phyloP scores from a whole-genome alignment of 768 basidiomycete species.

The Phanerochaete carnosa region DNA sequence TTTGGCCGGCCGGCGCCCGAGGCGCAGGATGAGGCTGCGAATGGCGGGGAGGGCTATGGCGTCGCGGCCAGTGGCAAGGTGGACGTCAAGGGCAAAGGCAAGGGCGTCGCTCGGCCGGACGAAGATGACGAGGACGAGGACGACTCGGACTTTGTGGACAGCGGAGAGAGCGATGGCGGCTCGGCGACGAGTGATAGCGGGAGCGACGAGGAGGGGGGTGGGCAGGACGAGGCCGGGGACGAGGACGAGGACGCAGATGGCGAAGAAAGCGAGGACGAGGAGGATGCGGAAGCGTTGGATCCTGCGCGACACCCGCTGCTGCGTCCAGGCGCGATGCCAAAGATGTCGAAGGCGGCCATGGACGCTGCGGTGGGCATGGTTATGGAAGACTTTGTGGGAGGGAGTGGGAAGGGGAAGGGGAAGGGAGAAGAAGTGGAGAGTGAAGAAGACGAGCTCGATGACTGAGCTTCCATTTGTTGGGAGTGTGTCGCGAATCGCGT shows the following conservation, averaged over 20 bases:
- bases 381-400: constrained; percentile 45
- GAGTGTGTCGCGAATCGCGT: too few species aligned
- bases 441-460: constrained; percentile 13
- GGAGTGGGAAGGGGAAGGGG: background rate
- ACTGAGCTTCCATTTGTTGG: background rate
- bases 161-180: constrained; percentile 39
- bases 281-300: constrained; percentile 45
- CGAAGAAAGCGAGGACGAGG: constrained; percentile 31
- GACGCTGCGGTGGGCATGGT: constrained; percentile 66
- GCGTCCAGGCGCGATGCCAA: constrained; percentile 62
- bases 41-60: constrained; percentile 10
- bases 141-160: constrained; percentile 31
- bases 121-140: constrained; percentile 29
- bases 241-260: constrained; percentile 29
- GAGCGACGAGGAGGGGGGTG: constrained; percentile 12
- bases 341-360: constrained; percentile 62
- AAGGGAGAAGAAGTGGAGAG: background rate
- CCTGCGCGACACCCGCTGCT: constrained; percentile 60
- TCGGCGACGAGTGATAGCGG: constrained; percentile 25
- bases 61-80: constrained; percentile 11
- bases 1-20: constrained; percentile 30
- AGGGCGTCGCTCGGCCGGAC: constrained; percentile 4
- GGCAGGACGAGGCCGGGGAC: constrained; percentile 10
- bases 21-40: background rate
- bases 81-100: constrained; percentile 13